A percentile compares a stretch with the other conserved stretches of the same genome.
phyloP scores from a whole-genome alignment of 2,329 filamentous ascomycete genomes.

The Fusarium nurragi region DNA sequence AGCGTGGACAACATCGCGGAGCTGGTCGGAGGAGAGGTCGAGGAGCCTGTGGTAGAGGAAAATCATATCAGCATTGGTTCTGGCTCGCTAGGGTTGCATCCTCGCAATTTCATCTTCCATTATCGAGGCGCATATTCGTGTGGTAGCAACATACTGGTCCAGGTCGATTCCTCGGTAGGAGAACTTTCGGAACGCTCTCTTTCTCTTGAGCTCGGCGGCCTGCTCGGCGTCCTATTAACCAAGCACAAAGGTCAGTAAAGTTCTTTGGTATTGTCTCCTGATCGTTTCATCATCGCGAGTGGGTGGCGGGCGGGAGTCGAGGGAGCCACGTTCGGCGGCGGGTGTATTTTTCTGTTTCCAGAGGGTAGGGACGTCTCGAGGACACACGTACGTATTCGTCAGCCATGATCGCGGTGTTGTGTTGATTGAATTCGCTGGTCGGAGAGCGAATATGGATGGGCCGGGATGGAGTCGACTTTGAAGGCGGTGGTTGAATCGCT shows the following conservation, averaged over 20 bases:
- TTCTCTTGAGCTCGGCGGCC: constrained; percentile 99
- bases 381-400: constrained; percentile 84
- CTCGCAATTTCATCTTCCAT: constrained; percentile 19
- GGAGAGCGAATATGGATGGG: constrained; percentile 55
- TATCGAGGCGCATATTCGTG: constrained; percentile 43
- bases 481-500: too few species aligned
- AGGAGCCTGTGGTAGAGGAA: constrained; percentile 77
- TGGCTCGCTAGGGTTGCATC: constrained; percentile 8
- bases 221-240: constrained; percentile 85
- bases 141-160: constrained; percentile 81
- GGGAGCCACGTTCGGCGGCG: constrained; percentile 37
- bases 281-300: constrained; percentile 12
- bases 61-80: constrained; percentile 36
- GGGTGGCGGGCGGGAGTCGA: constrained; percentile 20
- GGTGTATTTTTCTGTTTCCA: constrained; percentile 12
- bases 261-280: constrained; percentile 13
- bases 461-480: too few species aligned
- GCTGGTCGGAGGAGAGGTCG: constrained; percentile 97
- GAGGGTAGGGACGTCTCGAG: constrained; percentile 26
- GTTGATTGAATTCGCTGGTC: constrained; percentile 57
- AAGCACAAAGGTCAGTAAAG: constrained; percentile 46
- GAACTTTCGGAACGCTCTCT: constrained; percentile 99
- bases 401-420: constrained; percentile 75
- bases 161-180: constrained; percentile 99
- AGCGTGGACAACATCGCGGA: constrained; percentile 99